Percentiles rank a stretch among this genome's conserved stretches.
Evolutionary conservation across 1,284 basidiomycete genomes (phyloP).

Genomic region (Fomitopsis palustris): DNA sequence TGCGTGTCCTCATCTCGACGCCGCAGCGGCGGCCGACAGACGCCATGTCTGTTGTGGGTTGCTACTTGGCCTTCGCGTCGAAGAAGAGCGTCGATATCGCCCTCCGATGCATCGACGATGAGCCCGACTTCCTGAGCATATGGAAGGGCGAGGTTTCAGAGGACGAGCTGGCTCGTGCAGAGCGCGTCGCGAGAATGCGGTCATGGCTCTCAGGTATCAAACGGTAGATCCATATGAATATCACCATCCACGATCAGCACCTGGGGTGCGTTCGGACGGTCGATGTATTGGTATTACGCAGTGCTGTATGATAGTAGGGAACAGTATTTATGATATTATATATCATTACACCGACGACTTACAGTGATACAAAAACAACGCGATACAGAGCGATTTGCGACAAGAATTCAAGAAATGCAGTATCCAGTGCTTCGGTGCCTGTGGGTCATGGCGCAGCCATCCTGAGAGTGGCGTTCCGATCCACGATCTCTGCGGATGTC

Average conservation of each 20-base stretch:
- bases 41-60: conserved; percentile 24
- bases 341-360: neutral
- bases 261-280: conserved; percentile 3
- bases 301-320: neutral
- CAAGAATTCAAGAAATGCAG: neutral
- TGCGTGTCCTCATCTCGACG: conserved; percentile 23
- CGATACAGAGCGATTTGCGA: neutral
- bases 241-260: neutral
- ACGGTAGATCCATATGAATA: neutral
- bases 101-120: conserved; percentile 23
- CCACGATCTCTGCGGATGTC: conserved; percentile 24
- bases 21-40: conserved; percentile 25
- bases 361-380: neutral
- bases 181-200: conserved; percentile 24
- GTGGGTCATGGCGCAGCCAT: conserved; percentile 2
- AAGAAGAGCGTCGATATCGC: conserved; percentile 18
- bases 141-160: conserved; percentile 31
- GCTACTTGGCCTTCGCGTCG: conserved; percentile 25
- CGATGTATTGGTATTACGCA: neutral
- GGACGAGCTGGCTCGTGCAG: conserved; percentile 23
- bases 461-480: conserved; percentile 13
- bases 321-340: conserved; percentile 1
- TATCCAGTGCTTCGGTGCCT: neutral
- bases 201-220: conserved; percentile 20
- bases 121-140: conserved; percentile 22